Percentiles rank a stretch among this genome's conserved stretches.
Evolutionary conservation across 306 rosid species (phyloP).

Genomic region (Vigna mungo): DNA sequence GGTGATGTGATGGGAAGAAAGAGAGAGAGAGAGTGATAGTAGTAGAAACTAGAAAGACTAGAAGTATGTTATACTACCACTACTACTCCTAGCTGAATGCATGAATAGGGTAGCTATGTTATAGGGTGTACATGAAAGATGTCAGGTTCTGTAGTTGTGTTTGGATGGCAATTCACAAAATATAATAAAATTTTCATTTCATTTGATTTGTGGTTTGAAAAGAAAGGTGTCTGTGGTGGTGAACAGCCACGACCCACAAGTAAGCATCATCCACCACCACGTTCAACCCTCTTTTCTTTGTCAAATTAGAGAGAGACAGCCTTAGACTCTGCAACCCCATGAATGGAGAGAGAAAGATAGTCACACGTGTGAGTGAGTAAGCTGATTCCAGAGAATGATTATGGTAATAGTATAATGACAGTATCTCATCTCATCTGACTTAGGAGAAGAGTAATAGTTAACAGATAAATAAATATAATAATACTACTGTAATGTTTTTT

Average conservation of each 20-base stretch:
- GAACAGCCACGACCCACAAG: slow-evolving; percentile 44
- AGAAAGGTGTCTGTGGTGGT: slow-evolving; percentile 59
- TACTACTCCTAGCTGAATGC: neutral
- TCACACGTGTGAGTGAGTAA: slow-evolving; percentile 45
- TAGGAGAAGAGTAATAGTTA: neutral
- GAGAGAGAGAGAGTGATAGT: neutral
- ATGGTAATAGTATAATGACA: slow-evolving; percentile 31
- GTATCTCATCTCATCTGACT: neutral
- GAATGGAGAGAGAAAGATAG: slow-evolving; percentile 32
- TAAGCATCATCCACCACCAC: slow-evolving; percentile 53
- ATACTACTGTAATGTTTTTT: neutral
- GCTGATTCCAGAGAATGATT: slow-evolving; percentile 21
- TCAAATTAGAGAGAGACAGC: slow-evolving; percentile 57
- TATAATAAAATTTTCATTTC: neutral
- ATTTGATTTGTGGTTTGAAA: slow-evolving; percentile 44
- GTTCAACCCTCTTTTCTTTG: slow-evolving; percentile 48
- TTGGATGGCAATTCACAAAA: neutral
- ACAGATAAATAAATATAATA: neutral
- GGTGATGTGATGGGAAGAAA: slow-evolving; percentile 16
- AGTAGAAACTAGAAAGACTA: neutral
- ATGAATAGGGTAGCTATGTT: slow-evolving; percentile 17
- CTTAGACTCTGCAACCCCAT: slow-evolving; percentile 49
- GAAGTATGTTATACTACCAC: neutral
- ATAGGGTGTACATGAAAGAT: slow-evolving; percentile 22
- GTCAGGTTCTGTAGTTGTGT: neutral